These are phyloP conservation scores for Coemansia sp. DNA, from an alignment of 192 early-diverging fungal species.

Conservation along the genomic window DNA sequence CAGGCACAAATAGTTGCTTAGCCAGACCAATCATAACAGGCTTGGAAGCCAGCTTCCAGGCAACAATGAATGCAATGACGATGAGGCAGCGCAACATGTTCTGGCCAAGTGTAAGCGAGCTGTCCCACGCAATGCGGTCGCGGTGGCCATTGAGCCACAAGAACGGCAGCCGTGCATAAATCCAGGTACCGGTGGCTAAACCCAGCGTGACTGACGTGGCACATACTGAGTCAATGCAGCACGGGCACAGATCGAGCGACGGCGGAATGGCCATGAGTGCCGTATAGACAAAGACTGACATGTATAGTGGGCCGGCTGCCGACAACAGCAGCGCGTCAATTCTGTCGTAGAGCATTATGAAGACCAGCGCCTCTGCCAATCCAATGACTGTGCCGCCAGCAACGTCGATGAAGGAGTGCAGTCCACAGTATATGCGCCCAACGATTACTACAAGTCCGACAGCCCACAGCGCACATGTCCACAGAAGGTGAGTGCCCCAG, in stretches of 20 bases:
- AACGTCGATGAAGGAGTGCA: slow-evolving; percentile 85
- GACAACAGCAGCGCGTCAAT: slow-evolving; percentile 41
- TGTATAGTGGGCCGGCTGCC: slow-evolving; percentile 44
- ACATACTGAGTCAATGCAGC: slow-evolving; percentile 54
- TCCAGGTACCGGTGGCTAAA: slow-evolving; percentile 41
- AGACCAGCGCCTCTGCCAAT: slow-evolving; percentile 55
- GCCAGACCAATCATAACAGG: slow-evolving; percentile 20
- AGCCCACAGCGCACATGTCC: slow-evolving; percentile 56
- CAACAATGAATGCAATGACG: slow-evolving; percentile 30
- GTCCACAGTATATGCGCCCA: slow-evolving; percentile 84
- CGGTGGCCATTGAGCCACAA: slow-evolving; percentile 27
- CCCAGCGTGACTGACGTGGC: slow-evolving; percentile 51
- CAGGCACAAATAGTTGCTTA: slow-evolving; percentile 4
- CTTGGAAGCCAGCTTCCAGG: slow-evolving; percentile 54
- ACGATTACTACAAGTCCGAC: slow-evolving; percentile 62
- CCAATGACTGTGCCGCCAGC: slow-evolving; percentile 73
- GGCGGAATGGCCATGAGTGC: slow-evolving; percentile 40
- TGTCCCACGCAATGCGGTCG: slow-evolving; percentile 48
- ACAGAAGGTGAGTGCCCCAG: slow-evolving; percentile 27
- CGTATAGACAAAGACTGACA: slow-evolving; percentile 21
- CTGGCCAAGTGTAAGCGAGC: slow-evolving; percentile 33
- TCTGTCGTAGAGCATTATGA: slow-evolving; percentile 28
- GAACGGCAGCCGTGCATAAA: slow-evolving; percentile 43
- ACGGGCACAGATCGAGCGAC: slow-evolving; percentile 55
- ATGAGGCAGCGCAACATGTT: slow-evolving; percentile 42